Base-by-base conservation (phyloP, 2,329 filamentous ascomycete genomes). In the Pseudogymnoascus pannorum region DNA sequence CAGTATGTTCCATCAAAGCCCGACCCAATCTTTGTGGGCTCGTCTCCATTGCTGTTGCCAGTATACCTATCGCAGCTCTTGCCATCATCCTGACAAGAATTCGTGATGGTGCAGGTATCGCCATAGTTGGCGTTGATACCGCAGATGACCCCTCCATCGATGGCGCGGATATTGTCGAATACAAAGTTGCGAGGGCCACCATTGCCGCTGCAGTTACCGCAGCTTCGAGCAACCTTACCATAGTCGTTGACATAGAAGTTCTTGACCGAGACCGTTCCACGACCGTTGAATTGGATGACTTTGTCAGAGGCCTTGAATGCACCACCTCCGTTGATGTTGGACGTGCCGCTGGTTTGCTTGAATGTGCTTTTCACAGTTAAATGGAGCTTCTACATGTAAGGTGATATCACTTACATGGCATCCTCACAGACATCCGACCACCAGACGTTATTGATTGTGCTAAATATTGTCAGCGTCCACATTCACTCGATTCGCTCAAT, bases 111-210 rank as follows among this genome's bases (percentile, higher is more conserved):
- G 57, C 75, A 75, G 1, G 74, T 78, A 65, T 79, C 77, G 35
- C 77, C 78, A 65, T 77, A 81, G 75, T 81, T 82, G 62, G 73
- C 73, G 73, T 81, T 81, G 70, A 81, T 80, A 57, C 78, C 78
- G 64, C 74, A 76, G 31, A 79, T 72, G 14, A 73, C 71, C 59
- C 73, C 68, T 62, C 79, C 79, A 61, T 73, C 70, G 57, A 71
- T 69, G 63, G 75, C 75, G 44, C 72, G 73, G 63, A 78, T 71
- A 66, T 76, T 75, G 68, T 77, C 71, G 61, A 81, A 72, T 62
- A 78, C 71, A 60, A 79, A 73, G 65, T 75, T 72, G 62, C 78
- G 75, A n/a, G 73, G 66, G 61, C 74, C 73, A 59, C 74, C 73
- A 38, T 63, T 71, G 9, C 70, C 72, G 48, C 48, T 54, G 72